Base-by-base conservation (phyloP, 2,329 filamentous ascomycete species). In the Metarhizium humberi region DNA sequence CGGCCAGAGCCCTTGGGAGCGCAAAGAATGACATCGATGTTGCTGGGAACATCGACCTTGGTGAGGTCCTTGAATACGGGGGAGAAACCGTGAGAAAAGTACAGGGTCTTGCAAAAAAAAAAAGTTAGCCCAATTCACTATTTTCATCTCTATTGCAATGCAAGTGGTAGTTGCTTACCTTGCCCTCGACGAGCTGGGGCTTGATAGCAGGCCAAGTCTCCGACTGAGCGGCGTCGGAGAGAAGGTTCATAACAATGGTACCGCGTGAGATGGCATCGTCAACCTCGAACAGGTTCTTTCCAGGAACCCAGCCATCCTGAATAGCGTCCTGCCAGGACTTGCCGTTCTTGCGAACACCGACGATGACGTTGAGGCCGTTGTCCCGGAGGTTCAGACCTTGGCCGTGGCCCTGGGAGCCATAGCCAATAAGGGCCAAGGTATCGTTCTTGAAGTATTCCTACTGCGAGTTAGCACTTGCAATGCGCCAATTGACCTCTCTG, bases 81-180 rank as follows among this genome's bases (percentile, higher is more conserved):
- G 61, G 94, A 97, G 89, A 99, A 99, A 71, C 94, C 94, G 85
- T 99, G 94, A 66, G 94, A 97, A 85, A 99, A 99, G 88, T 99
- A 99, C 67, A 99, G 90, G 59, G 94, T 99, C 92, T 94, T 13
- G 13, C 38, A 40, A 34, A 34, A 62, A 51, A 52, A 45, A 18
- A 45, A 11, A 7, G 38, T 54, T 32, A 54, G 52, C 25, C 16
- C 45, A 16, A 20, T 45, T 45, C 16, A 11, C 18, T 10, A 20
- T 16, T 7, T 45, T 45, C 5, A 16, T 20, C 6, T 20, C 18
- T 3, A 7, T 20, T 11, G 16, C 18, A 20, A 34, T 34, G 11
- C 6, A 7, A 16, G 42, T 45, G 16, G 25, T 10, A 34, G n/a
- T 16, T 47, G 61, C 81, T 63, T 77, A 92, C 90, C 89, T 99